Percentiles rank a stretch among this genome's conserved stretches.
Conservation (phyloP, 805 yeast genomes). For the Alloascoidea hylecoeti region DNA sequence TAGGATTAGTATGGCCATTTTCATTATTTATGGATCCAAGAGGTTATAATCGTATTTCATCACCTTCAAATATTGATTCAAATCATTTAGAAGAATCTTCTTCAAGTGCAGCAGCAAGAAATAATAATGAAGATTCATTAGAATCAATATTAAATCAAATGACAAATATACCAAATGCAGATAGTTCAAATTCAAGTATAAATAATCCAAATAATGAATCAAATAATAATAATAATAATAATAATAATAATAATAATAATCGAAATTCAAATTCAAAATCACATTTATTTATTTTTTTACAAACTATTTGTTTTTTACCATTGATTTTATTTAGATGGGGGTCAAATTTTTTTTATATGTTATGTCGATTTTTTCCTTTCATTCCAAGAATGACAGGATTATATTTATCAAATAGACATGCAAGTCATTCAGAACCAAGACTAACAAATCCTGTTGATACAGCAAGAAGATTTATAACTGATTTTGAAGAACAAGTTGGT, state of each 20-base stretch:
- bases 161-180: constrained; percentile 8
- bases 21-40: not conserved
- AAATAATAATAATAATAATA: not conserved
- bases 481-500: constrained; percentile 31
- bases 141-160: constrained; percentile 3
- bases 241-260: constrained; percentile 3
- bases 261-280: constrained; percentile 7
- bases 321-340: constrained; percentile 10
- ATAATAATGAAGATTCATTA: constrained; percentile 2
- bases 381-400: constrained; percentile 9
- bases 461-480: constrained; percentile 34
- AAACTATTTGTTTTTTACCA: constrained; percentile 11
- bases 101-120: not conserved
- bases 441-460: constrained; percentile 36
- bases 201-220: too few species aligned
- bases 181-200: not conserved
- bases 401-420: constrained; percentile 16
- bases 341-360: constrained; percentile 6
- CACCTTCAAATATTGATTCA: not conserved
- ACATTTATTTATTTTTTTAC: constrained; percentile 10
- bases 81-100: not conserved
- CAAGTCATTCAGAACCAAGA: constrained; percentile 20
- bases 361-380: constrained; percentile 12
- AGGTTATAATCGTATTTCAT: too few species aligned
- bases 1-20: constrained; percentile 3